Evolutionary conservation across 441 rosid species (phyloP).

Genomic region (Viola pubescens): DNA sequence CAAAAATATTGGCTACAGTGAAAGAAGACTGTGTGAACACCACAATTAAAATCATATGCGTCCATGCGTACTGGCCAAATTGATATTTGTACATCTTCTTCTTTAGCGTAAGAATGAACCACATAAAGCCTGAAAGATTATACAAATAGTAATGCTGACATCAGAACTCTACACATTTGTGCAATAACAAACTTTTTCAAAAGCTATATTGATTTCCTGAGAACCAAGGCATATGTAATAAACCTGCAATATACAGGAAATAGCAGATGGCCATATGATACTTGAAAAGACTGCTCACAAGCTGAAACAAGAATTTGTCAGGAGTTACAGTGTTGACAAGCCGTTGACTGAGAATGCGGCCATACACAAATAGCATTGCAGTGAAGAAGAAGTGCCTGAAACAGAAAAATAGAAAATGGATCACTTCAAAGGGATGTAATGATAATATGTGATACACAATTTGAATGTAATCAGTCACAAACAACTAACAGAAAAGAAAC

Average conservation of each 20-base stretch:
- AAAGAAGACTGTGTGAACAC: slow-evolving; percentile 86
- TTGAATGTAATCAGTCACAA: background rate
- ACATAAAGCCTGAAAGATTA: slow-evolving; percentile 58
- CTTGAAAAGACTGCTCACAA: slow-evolving; percentile 69
- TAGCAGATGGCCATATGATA: slow-evolving; percentile 82
- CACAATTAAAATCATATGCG: slow-evolving; percentile 87
- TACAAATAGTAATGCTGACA: slow-evolving; percentile 1
- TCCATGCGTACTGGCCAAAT: slow-evolving; percentile 93
- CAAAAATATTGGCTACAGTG: slow-evolving; percentile 86
- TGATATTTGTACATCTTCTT: slow-evolving; percentile 98
- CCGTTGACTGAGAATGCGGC: slow-evolving; percentile 79
- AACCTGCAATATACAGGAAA: slow-evolving; percentile 76
- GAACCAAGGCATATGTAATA: slow-evolving; percentile 19
- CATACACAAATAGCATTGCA: slow-evolving; percentile 82
- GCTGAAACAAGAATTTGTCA: slow-evolving; percentile 56
- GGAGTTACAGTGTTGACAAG: slow-evolving; percentile 73
- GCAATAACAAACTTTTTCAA: background rate
- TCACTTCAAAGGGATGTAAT: background rate
- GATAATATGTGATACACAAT: too few species aligned
- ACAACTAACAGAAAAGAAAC: slow-evolving; percentile 1
- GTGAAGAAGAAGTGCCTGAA: slow-evolving; percentile 92
- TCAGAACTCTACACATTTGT: slow-evolving; percentile 4
- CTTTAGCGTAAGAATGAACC: slow-evolving; percentile 84
- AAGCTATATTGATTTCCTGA: background rate
- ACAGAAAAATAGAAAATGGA: slow-evolving; percentile 14